Conservation (phyloP, 2,329 filamentous ascomycete species). For the Colletotrichum viniferum region DNA sequence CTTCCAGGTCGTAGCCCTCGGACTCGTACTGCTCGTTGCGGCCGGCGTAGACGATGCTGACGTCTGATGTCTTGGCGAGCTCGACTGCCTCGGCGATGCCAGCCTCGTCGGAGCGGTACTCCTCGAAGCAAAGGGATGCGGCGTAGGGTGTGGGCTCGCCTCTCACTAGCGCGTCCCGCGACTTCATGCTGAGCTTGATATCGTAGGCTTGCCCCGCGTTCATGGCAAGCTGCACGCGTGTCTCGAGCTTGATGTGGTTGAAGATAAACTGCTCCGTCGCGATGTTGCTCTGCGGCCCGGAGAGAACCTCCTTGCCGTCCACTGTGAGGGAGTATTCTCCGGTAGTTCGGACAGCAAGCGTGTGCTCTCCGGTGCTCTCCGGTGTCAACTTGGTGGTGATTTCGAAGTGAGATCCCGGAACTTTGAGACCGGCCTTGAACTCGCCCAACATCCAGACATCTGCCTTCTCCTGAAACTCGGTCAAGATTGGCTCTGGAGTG, state of each 20-base stretch:
- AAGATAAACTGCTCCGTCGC: conserved; percentile 25
- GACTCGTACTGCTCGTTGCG: conserved; percentile 22
- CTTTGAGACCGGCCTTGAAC: conserved; percentile 19
- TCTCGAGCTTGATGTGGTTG: conserved; percentile 24
- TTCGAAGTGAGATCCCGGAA: conserved; percentile 19
- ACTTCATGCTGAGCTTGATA: conserved; percentile 14
- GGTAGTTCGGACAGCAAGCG: conserved; percentile 15
- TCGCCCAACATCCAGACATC: conserved; percentile 24
- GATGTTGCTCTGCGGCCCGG: conserved; percentile 14
- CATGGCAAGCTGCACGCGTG: conserved; percentile 9
- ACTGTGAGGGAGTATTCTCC: conserved; percentile 15
- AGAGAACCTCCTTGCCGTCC: conserved; percentile 14
- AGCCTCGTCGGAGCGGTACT: conserved; percentile 1
- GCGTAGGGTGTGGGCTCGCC: conserved; percentile 19
- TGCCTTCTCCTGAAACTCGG: conserved; percentile 20
- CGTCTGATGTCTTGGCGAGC: not conserved
- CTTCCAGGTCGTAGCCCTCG: conserved; percentile 19
- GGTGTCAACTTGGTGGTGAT: conserved; percentile 18
- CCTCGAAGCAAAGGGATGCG: conserved; percentile 14
- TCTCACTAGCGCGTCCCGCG: not conserved
- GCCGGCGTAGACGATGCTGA: conserved; percentile 19
- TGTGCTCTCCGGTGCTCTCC: conserved; percentile 18
- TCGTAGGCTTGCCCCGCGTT: conserved; percentile 11
- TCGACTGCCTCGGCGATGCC: conserved; percentile 12
- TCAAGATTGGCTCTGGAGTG: not conserved